Base-by-base conservation (phyloP, 2,329 filamentous ascomycete genomes). In the Apiospora hydei region DNA sequence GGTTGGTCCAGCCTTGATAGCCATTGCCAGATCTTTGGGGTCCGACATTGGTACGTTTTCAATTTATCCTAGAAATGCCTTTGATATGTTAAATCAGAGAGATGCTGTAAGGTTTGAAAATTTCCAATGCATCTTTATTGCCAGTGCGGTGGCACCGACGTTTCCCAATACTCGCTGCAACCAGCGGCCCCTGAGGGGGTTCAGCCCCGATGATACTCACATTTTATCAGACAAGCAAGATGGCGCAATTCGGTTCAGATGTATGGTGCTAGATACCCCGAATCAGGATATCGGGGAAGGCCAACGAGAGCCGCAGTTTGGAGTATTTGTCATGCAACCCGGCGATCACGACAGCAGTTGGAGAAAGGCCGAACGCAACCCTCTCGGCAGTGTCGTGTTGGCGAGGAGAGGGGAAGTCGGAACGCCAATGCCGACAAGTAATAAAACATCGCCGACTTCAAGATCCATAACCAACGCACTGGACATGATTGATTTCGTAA, bases 351-450 rank as follows among this genome's bases (percentile, higher is more conserved):
- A 61, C 30, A 61, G 30, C 1, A 4, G 18, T 61, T 61, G 53
- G 30, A 38, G 30, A 61, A 61, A 61, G 53, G 30, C 21, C 10
- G 30, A 21, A 38, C 30, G 53, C 16, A 61, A 61, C 30, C 53
- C 53, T 5, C 16, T 34, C 53, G 8, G 30, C 30, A 61, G 30
- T 5, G 10, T 5, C 8, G 4, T 61, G n/a, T 76, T 74, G 77
- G 74, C 10, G 71, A 75, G 30, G 72, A 21, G 53, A 38, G 53
- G 30, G 53, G 53, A 61, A 61, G 30, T 11, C 53, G 53, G 53
- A 61, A 38, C 26, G 3, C 3, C 53, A n/a, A 61, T 38, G 16
- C 53, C 53, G 53, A 61, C 13, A 14, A 13, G 3, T 13, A 14
- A 13, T 4, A 34, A 1, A 21, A 57, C 0, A 18, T 61, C 16